phyloP scores from a whole-genome alignment of 306 rosid species.

The Ziziphus jujuba region DNA sequence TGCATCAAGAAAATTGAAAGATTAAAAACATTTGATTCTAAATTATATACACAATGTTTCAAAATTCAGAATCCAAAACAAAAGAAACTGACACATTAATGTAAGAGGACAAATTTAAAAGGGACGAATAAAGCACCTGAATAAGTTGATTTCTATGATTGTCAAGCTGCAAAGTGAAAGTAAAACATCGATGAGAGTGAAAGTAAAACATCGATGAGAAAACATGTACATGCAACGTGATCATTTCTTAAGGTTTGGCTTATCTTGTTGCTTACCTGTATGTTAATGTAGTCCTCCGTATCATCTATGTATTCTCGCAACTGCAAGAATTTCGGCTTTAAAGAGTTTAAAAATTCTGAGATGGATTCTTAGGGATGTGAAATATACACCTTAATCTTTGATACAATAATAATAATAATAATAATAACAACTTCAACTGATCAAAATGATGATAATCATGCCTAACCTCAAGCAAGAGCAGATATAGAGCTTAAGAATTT shows the following conservation, averaged over 20 bases:
- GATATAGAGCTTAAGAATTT: constrained; percentile 12
- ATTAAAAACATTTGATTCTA: neutral
- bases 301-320: constrained; percentile 79
- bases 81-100: neutral
- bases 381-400: neutral
- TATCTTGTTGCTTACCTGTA: constrained; percentile 47
- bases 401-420: too few relatives aligned
- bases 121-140: constrained; percentile 54
- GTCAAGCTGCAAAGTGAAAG: constrained; percentile 61
- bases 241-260: neutral
- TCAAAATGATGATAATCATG: neutral
- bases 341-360: constrained; percentile 1
- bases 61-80: neutral
- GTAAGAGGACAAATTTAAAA: neutral
- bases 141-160: constrained; percentile 46
- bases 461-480: neutral
- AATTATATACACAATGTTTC: constrained; percentile 1
- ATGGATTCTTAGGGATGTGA: neutral
- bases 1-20: constrained; percentile 33
- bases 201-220: constrained; percentile 15
- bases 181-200: too few relatives aligned
- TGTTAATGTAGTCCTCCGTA: constrained; percentile 89
- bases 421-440: neutral
- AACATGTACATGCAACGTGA: neutral
- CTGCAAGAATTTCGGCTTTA: constrained; percentile 44